Base-by-base conservation (phyloP, 179 eudicot species). In the Spergularia azorica region DNA sequence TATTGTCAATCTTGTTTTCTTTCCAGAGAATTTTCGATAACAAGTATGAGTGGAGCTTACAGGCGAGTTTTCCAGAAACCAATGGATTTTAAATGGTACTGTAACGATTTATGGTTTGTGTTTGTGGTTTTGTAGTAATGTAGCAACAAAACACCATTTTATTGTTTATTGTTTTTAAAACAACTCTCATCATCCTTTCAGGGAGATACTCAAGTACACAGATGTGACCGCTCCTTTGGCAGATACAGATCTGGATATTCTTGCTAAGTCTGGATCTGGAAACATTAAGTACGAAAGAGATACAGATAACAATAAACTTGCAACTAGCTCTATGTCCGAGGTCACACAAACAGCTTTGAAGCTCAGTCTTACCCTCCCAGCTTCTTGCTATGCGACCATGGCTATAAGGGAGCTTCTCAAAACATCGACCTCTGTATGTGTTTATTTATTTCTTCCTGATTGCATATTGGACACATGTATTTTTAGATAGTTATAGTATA, bases 381-480 rank as follows among this genome's bases (percentile, higher is more conserved):
- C 98, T 78, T 95, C 98, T 70, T 84, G 97, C 86, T 95, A 95
- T 76, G 98, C 97, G 21, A 95, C 98, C 32, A 93, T 95, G 97
- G 98, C 97, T 72, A 88, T 95, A 73, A 93, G 99, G 89, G 99
- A 95, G 86, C 95, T 95, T 79, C 94, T 95, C 73, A 95, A 95
- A 83, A 90, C 97, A 59, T 95, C 99, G 52, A 93, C 99, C 79
- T 95, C 97, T 17, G 99, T 95, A 88, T 2, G 83, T 64, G 54
- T 26, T 63, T 4, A 14, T 43, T 72, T 17, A 18, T 64, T 13
- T 4, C 9, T 6, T 17, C 32, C 32, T 26, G 32, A 26, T 26
- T 26, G 32, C 32, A 26, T 26, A 26, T 26, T 26, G 2, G 32
- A n/a, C 7, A 66, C 61, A 16, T 9, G 60, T 39, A 14, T 41